phyloP scores from a whole-genome alignment of 2,329 filamentous ascomycete genomes.

The Pestalotiopsis sp. region DNA sequence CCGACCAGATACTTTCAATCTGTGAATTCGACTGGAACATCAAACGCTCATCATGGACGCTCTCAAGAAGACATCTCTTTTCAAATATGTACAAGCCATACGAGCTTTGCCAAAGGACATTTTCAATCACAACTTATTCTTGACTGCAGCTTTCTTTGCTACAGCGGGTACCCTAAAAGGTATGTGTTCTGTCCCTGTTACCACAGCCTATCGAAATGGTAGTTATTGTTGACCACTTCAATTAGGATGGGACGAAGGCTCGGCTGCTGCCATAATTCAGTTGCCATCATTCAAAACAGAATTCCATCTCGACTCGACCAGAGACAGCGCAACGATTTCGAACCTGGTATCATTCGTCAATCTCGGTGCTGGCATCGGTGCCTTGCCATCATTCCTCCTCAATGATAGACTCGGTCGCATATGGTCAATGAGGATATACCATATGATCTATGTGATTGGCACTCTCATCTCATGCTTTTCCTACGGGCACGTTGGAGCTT shows the following conservation, averaged over 20 bases:
- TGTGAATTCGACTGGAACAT: too few relatives aligned
- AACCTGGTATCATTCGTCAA: slow-evolving; percentile 38
- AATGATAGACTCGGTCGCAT: slow-evolving; percentile 22
- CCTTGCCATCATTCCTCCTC: slow-evolving; percentile 35
- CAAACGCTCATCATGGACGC: neutral
- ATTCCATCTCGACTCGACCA: slow-evolving; percentile 31
- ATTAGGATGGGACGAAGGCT: slow-evolving; percentile 33
- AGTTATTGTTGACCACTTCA: neutral
- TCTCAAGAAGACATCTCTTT: slow-evolving; percentile 9
- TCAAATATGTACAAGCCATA: slow-evolving; percentile 18
- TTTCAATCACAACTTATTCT: slow-evolving; percentile 15
- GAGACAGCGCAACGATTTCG: slow-evolving; percentile 25
- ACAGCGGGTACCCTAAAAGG: slow-evolving; percentile 17
- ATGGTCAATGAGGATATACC: slow-evolving; percentile 32
- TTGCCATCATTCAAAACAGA: slow-evolving; percentile 34
- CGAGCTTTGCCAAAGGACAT: slow-evolving; percentile 18
- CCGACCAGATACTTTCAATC: too few relatives aligned
- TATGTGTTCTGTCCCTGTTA: neutral
- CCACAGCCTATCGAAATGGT: neutral
- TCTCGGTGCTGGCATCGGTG: slow-evolving; percentile 30
- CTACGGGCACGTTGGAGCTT: neutral
- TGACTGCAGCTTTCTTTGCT: slow-evolving; percentile 20
- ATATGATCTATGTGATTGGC: slow-evolving; percentile 31
- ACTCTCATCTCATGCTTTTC: slow-evolving; percentile 26
- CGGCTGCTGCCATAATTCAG: slow-evolving; percentile 29